These are phyloP conservation scores for Dryadomyces quercus-mongolicae DNA, from an alignment of 2,329 filamentous ascomycete genomes.

Conservation along the genomic window DNA sequence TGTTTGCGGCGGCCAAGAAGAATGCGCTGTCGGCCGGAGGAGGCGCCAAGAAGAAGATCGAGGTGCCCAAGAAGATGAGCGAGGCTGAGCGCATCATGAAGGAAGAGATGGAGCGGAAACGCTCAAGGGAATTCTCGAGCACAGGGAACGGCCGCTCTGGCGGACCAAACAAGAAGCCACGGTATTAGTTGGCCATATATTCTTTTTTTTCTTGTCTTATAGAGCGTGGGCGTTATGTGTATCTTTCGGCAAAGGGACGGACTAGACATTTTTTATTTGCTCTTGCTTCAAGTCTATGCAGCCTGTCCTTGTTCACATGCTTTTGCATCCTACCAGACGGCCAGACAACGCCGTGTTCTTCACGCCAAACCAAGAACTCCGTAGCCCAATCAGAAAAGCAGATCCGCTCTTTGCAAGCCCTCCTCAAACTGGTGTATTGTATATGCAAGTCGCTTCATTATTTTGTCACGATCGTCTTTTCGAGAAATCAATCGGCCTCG, in stretches of 20 bases:
- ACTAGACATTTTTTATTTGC: background rate
- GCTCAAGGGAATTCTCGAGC: conserved; percentile 32
- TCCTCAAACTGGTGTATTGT: no score
- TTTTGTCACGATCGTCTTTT: background rate
- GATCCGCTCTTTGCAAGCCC: background rate
- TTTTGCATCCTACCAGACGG: background rate
- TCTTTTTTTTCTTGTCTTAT: conserved; percentile 10
- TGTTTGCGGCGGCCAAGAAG: conserved; percentile 57
- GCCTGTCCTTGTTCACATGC: background rate
- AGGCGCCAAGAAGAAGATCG: conserved; percentile 48
- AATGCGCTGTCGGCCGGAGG: conserved; percentile 47
- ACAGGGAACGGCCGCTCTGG: conserved; percentile 5
- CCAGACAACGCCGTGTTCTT: background rate
- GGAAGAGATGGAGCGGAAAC: conserved; percentile 64
- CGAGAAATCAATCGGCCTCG: conserved; percentile 25
- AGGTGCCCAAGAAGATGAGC: conserved; percentile 70
- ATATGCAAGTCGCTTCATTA: no score
- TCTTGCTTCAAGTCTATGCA: background rate
- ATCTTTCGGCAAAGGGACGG: background rate
- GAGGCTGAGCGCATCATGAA: conserved; percentile 85
- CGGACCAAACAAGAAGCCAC: conserved; percentile 36
- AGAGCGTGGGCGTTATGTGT: background rate
- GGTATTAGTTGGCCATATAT: no score
- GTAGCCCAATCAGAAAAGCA: background rate
- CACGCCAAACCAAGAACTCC: background rate